Percentiles rank a stretch among this genome's conserved stretches.
These are phyloP conservation scores for Aspergillus calidoustus DNA, from an alignment of 2,329 filamentous ascomycete species.

Conservation along the genomic window DNA sequence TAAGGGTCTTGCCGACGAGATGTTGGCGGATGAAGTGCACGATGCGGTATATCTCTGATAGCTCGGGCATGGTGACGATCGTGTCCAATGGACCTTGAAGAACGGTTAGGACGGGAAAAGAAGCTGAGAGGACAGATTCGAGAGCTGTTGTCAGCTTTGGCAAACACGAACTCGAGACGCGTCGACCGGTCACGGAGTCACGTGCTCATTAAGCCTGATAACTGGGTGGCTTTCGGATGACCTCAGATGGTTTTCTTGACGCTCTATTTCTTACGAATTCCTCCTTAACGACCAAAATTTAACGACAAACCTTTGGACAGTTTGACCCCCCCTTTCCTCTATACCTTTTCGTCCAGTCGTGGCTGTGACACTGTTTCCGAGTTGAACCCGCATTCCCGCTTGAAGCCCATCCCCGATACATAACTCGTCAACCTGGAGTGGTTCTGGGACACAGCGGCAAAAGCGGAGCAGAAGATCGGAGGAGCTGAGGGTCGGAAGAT, in stretches of 20 bases:
- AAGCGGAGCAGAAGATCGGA: slow-evolving; percentile 30
- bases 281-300: background rate
- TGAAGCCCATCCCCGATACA: background rate
- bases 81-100: background rate
- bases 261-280: background rate
- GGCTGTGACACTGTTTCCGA: background rate
- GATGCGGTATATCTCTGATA: slow-evolving; percentile 74
- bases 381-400: background rate
- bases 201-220: slow-evolving; percentile 25
- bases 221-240: slow-evolving; percentile 16
- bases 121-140: background rate
- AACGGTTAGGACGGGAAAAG: background rate
- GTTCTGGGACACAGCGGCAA: slow-evolving; percentile 40
- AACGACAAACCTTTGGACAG: background rate
- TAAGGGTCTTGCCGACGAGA: slow-evolving; percentile 81
- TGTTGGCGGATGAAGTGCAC: slow-evolving; percentile 83
- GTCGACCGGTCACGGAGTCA: slow-evolving; percentile 33
- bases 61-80: slow-evolving; percentile 49
- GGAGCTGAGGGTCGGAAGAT: slow-evolving; percentile 37
- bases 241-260: background rate
- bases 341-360: background rate
- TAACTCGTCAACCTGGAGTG: slow-evolving; percentile 43
- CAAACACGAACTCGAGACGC: slow-evolving; percentile 21
- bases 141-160: slow-evolving; percentile 6
- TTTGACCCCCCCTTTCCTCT: background rate